Evolutionary conservation across 306 rosid species (phyloP).

Genomic region (Albizia julibrissin): DNA sequence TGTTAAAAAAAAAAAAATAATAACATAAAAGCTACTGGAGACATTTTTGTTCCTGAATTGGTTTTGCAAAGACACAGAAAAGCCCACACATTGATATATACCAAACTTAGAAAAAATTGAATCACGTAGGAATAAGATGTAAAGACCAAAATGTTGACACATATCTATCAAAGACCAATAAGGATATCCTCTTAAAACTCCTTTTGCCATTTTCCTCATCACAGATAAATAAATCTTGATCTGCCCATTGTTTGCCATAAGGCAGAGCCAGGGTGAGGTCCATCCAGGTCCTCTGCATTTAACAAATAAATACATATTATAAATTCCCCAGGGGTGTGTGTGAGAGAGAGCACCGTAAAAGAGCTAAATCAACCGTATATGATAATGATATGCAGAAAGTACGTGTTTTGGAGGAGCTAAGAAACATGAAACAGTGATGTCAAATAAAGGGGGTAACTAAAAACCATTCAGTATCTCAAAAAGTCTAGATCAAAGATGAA

Average conservation of each 20-base stretch:
- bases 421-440: not conserved
- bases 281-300: not conserved
- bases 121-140: not conserved
- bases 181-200: not conserved
- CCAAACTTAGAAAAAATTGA: not conserved
- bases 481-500: slow-evolving; percentile 11
- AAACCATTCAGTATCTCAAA: slow-evolving; percentile 13
- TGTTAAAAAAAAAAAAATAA: not conserved
- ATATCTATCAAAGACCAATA: not conserved
- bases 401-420: not conserved
- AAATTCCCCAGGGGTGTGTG: not conserved
- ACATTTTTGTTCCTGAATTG: not conserved
- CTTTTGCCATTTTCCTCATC: not conserved
- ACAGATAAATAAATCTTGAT: not conserved
- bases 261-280: not conserved
- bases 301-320: not conserved
- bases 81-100: not conserved
- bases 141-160: not conserved
- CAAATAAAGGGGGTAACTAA: slow-evolving; percentile 6
- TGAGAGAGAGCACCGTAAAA: not conserved
- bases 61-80: not conserved
- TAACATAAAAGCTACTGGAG: not conserved
- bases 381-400: not conserved
- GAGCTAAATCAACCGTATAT: not conserved
- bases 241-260: not conserved